These are phyloP conservation scores for Galium porrigens DNA, from an alignment of 305 asterid species.

Conservation along the genomic window DNA sequence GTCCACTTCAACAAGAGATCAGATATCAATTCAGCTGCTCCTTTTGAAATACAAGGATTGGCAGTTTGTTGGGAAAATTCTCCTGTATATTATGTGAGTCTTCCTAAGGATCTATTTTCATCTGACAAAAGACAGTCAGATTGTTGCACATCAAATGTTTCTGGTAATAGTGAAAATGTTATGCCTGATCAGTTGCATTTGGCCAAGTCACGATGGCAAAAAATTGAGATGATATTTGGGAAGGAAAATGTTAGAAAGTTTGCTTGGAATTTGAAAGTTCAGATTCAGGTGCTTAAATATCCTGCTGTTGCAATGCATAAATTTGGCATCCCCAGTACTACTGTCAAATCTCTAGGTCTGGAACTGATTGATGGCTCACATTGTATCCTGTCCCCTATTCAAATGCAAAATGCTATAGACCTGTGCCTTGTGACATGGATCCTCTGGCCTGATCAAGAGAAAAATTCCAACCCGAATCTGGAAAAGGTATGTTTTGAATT, in stretches of 20 bases:
- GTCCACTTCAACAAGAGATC: conserved; percentile 63
- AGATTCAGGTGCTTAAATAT: conserved; percentile 70
- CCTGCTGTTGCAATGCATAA: conserved; percentile 66
- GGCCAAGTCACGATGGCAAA: conserved; percentile 64
- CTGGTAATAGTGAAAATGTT: conserved; percentile 28
- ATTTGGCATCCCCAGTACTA: conserved; percentile 36
- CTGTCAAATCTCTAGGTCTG: conserved; percentile 52
- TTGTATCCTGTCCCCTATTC: conserved; percentile 47
- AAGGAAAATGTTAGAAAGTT: conserved; percentile 49
- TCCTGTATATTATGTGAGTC: conserved; percentile 68
- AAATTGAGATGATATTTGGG: conserved; percentile 54
- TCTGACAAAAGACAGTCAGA: conserved; percentile 26
- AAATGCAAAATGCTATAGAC: conserved; percentile 49
- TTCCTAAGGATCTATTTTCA: conserved; percentile 72
- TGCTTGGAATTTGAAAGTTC: conserved; percentile 75
- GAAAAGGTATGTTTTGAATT: conserved; percentile 52
- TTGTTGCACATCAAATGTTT: conserved; percentile 14
- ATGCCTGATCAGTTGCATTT: conserved; percentile 43
- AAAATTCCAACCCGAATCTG: conserved; percentile 61
- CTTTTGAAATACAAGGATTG: conserved; percentile 81
- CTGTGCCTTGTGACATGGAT: conserved; percentile 68
- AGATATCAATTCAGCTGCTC: conserved; percentile 42
- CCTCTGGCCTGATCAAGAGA: conserved; percentile 94
- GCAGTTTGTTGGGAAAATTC: conserved; percentile 84
- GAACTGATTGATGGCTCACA: conserved; percentile 51